Evolutionary conservation across 1,139 yeast genomes (phyloP).

Genomic region (Zygosaccharomyces sapae): DNA sequence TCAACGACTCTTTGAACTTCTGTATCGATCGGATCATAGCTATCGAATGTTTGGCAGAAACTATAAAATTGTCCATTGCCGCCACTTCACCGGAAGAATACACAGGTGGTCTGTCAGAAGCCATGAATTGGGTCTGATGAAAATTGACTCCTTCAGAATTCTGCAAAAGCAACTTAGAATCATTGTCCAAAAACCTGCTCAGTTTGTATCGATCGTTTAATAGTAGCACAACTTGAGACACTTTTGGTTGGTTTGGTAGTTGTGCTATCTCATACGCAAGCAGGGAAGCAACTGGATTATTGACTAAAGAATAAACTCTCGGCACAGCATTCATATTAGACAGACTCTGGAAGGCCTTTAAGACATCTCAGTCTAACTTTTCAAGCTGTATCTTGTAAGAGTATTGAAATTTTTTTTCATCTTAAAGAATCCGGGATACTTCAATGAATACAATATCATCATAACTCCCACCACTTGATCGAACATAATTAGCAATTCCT

Average conservation of each 20-base stretch:
- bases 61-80: constrained; percentile 49
- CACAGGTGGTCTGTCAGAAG: constrained; percentile 38
- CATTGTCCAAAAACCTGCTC: constrained; percentile 41
- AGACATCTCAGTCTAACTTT: neutral
- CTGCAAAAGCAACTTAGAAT: constrained; percentile 37
- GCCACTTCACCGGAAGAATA: constrained; percentile 36
- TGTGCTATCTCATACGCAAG: constrained; percentile 40
- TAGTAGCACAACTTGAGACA: constrained; percentile 43
- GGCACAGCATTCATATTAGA: constrained; percentile 22
- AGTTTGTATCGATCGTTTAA: constrained; percentile 41
- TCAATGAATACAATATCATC: neutral
- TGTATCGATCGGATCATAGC: constrained; percentile 45
- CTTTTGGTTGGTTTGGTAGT: constrained; percentile 35
- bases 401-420: neutral
- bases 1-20: constrained; percentile 43
- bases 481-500: neutral
- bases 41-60: constrained; percentile 46
- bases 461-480: too few species aligned
- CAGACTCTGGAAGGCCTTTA: neutral
- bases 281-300: constrained; percentile 41
- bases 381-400: neutral
- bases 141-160: constrained; percentile 18
- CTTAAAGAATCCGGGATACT: neutral
- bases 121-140: constrained; percentile 34
- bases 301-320: constrained; percentile 42